Evolutionary conservation across 495 filamentous ascomycete genomes (phyloP), one percentile per base, ranked within the genome.

Genomic region (Lasiosphaeria ovina): DNA sequence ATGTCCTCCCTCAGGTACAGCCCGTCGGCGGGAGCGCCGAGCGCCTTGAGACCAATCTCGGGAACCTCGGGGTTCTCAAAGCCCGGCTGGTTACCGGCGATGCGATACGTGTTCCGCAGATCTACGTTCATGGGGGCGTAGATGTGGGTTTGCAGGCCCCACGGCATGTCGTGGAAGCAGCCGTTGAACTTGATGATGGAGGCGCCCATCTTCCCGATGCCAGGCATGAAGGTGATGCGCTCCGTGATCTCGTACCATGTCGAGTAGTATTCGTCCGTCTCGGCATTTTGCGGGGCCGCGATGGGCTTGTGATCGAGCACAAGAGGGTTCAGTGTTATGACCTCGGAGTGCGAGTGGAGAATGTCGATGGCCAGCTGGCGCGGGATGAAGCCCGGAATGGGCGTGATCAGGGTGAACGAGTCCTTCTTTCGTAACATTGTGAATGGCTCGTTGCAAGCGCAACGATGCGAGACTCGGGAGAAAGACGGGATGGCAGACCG

Each of bases 1-100:
- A 90, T 84, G 54, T 91, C 89, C 69, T 92, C 88, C 14, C 84
- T 77, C n/a, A 91, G 69, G 70, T 89, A 92, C 5, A 93, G 76
- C 0, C 89, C 89, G 44, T 85, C 82, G 12, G 75, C 75, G 0
- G 88, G 89, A 4, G 66, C 70, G 53, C 78, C 79, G 3, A 82
- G 68, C 51, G 66, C 68, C n/a, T 73, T 72, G 9, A 78, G 59
- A 31, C 85, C 83, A 32, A 87, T 76, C 66, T 91, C 87, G 4
- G 76, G 71, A 2, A 76, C 66, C 62, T 86, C 79, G 42, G 78
- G 81, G 14, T 79, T 72, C 65, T 91, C 88, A 50, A 76, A 63
- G 38, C 86, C 86, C 0, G 83, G 82, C 54, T 87, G 75, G 62
- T 84, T 84, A 3, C 89, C 88, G 8, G 77, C 82, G 45, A 81